Evolutionary conservation across 306 rosid species (phyloP), one percentile per base, ranked within the genome.

Genomic region (Phaseolus lunatus): DNA sequence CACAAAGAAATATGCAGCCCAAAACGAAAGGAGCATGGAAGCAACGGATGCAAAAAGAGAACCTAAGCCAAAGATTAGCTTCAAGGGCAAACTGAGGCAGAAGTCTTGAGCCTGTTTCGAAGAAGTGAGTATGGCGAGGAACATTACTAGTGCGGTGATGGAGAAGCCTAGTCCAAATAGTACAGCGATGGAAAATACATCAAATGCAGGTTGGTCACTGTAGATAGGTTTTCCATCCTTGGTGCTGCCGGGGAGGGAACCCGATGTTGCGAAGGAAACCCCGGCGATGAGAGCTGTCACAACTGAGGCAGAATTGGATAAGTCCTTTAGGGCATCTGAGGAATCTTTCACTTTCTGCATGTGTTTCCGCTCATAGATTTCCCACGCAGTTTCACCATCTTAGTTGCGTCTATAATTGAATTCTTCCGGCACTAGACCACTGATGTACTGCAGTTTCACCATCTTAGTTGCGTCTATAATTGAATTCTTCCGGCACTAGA

Each of bases 71-170:
- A 80, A 0, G 4, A 85, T 14, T 31, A 92, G 86, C 73, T 81
- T 88, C 1, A 35, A 0, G 0, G 90, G 90, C 79, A 89, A 74
- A 19, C 14, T 70, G 8, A 0, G n/a, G 0, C 41, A 58, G 14
- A 92, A 92, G 49, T 88, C 88, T 27, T 33, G 70, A 1, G 49
- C 76, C 61, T 79, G 78, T 73, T 80, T 81, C 5, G 78, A 53
- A 0, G 93, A 86, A n/a, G 85, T 85, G 35, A 83, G 39, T 33
- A 89, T 85, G 63, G 92, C 20, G 0, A 89, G 89, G 68, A 92
- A 92, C 84, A 87, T 87, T 5, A 90, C 57, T 19, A 90, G 35
- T 7, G 88, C 53, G 0, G 84, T 83, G 14, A 86, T 78, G 0
- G 93, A 92, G 80, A 78, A 87, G 62, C 81, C 81, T 0, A 90